Base-by-base conservation (phyloP, 176 grass and related monocot species). In the Oryza officinalis region DNA sequence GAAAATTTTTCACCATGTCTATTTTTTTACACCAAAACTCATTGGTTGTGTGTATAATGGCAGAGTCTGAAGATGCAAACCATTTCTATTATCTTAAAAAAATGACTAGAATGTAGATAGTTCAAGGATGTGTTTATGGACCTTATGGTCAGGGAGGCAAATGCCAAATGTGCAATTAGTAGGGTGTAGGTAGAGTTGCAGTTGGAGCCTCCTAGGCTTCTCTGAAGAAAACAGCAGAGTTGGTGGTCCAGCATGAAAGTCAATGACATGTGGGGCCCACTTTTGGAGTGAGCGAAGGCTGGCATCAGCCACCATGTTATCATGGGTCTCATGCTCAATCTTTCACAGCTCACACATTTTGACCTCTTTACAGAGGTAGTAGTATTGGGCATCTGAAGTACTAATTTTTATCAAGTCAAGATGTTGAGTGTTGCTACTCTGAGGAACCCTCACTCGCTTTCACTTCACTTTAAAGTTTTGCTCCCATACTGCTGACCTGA, bases 401-500 rank as follows among this genome's bases (percentile, higher is more conserved):
- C 37, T 25, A 27, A 54, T 57, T 15, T 64, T 14, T 52, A 69
- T 57, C 28, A 72, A 31, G 28, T 27, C 77, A 67, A 78, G 43
- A 84, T 20, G 74, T 50, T 26, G 52, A 71, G 50, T 43, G 41
- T 13, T 13, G 11, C 22, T 46, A 20, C 64, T 69, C 44, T 59
- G 68, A 60, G 1, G 33, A 13, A 75, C 32, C 33, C 22, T 47
- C 4, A 6, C 33, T 85, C 52, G 32, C 65, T 77, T 86, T 73
- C 79, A 82, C 59, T 89, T 89, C 72, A 82, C 78, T 73, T 57
- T 47, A 72, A 82, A 82, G 88, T 61, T 77, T 66, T 66, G 33
- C 67, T 83, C 45, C 73, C 80, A 22, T 71, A 5, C 80, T 50
- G 57, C 78, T 38, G n/a, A 75, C 18, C 23, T 32, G 15, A 54